Evolutionary conservation across 306 rosid genomes (phyloP).

Genomic region (Adenanthera pavonina): DNA sequence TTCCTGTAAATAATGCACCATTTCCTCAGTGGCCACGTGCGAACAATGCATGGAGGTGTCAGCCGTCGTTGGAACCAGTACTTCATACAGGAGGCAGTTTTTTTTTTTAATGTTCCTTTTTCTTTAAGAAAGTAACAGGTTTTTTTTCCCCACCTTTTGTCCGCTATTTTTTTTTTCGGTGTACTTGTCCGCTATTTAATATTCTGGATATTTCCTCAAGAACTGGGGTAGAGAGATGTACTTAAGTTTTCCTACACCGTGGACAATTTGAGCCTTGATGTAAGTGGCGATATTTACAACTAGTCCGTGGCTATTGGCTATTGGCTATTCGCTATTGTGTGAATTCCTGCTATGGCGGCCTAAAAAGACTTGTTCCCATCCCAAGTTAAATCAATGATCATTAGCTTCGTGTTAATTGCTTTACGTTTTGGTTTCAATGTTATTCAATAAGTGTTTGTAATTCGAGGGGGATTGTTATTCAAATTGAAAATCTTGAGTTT

Average conservation of each 20-base stretch:
- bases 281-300: neutral
- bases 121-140: no score
- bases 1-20: no score
- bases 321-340: neutral
- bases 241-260: no score
- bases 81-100: neutral
- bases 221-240: no score
- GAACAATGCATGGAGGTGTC: neutral
- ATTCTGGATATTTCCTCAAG: neutral
- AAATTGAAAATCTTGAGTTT: neutral
- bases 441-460: no score
- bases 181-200: neutral
- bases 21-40: neutral
- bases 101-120: neutral
- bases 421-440: no score
- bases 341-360: neutral
- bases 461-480: no score
- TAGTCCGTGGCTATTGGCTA: neutral
- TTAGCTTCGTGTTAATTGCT: no score
- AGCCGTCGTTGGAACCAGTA: neutral
- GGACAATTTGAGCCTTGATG: no score
- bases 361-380: no score
- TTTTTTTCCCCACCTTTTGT: neutral
- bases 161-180: neutral
- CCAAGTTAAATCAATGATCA: no score